A percentile compares a stretch with the other conserved stretches of the same genome.
These are phyloP conservation scores for Juglanconis juglandina DNA, from an alignment of 2,329 filamentous ascomycete genomes.

Conservation along the genomic window DNA sequence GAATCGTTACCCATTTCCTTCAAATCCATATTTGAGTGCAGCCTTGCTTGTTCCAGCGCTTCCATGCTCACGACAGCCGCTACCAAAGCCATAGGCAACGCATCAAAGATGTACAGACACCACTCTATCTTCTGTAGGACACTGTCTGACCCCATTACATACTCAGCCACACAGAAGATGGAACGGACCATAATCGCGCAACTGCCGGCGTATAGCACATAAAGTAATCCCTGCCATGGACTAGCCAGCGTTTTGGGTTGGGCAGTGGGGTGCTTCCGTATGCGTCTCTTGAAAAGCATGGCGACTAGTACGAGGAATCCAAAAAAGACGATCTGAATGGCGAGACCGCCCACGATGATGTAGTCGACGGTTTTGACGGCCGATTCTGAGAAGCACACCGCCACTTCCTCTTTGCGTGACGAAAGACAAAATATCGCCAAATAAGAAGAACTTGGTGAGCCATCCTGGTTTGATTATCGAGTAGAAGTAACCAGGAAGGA, in stretches of 20 bases:
- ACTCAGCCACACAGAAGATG: conserved; percentile 37
- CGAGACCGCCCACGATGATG: conserved; percentile 34
- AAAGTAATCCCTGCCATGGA: conserved; percentile 22
- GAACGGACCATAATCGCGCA: conserved; percentile 32
- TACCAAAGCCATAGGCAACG: conserved; percentile 11
- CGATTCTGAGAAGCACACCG: background rate
- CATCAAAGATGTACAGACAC: conserved; percentile 37
- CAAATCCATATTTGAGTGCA: background rate
- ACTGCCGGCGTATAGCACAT: conserved; percentile 12
- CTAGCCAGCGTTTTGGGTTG: conserved; percentile 20
- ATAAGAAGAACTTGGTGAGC: conserved; percentile 14
- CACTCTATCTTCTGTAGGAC: conserved; percentile 43
- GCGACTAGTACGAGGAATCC: conserved; percentile 43
- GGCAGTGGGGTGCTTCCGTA: conserved; percentile 21
- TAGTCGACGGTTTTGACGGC: conserved; percentile 19
- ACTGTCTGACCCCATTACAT: conserved; percentile 38
- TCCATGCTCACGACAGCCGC: background rate
- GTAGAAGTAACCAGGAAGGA: conserved; percentile 1
- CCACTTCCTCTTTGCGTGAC: conserved; percentile 6
- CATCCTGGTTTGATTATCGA: conserved; percentile 2
- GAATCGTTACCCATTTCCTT: too few species aligned
- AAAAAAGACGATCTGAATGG: conserved; percentile 49
- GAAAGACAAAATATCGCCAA: conserved; percentile 11
- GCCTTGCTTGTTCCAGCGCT: background rate
- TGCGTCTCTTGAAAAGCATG: conserved; percentile 39